A percentile compares a stretch with the other conserved stretches of the same genome.
Evolutionary conservation across 75 land plant genomes (phyloP).

Genomic region (Sequoiadendron giganteum): DNA sequence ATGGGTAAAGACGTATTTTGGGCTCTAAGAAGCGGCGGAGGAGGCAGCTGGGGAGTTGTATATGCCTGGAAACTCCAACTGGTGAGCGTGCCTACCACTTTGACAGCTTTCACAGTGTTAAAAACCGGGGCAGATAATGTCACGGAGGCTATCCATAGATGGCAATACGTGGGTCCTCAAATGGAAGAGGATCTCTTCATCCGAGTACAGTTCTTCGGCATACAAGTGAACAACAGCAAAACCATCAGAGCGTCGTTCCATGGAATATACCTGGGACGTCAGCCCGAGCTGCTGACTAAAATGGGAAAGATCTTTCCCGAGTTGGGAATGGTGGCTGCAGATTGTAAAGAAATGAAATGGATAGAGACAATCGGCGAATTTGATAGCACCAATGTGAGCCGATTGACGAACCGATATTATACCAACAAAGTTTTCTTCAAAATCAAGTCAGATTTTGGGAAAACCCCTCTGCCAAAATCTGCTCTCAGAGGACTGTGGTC

Average conservation of each 20-base stretch:
- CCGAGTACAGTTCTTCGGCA: not conserved
- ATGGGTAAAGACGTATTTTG: too few species aligned
- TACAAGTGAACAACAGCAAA: too few species aligned
- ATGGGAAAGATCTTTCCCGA: not conserved
- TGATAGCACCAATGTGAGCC: too few species aligned
- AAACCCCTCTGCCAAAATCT: not conserved
- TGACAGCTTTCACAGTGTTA: not conserved
- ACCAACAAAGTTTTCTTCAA: constrained; percentile 1
- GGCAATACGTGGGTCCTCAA: not conserved
- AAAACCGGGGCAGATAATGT: too few species aligned
- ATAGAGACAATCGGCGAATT: not conserved
- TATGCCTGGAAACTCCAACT: not conserved
- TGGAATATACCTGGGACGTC: not conserved
- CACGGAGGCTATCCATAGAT: not conserved
- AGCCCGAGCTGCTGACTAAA: not conserved
- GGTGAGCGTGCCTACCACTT: not conserved
- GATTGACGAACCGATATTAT: not conserved
- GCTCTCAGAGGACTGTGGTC: not conserved
- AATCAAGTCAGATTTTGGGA: constrained; percentile 12
- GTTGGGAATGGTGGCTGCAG: not conserved
- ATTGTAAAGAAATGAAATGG: not conserved
- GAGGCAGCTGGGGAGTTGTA: too few species aligned
- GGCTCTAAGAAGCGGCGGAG: too few species aligned
- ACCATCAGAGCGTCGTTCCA: too few species aligned
- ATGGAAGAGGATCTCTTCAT: not conserved